Conservation (phyloP, 2,329 filamentous ascomycete species). For the Fusarium sp. region DNA sequence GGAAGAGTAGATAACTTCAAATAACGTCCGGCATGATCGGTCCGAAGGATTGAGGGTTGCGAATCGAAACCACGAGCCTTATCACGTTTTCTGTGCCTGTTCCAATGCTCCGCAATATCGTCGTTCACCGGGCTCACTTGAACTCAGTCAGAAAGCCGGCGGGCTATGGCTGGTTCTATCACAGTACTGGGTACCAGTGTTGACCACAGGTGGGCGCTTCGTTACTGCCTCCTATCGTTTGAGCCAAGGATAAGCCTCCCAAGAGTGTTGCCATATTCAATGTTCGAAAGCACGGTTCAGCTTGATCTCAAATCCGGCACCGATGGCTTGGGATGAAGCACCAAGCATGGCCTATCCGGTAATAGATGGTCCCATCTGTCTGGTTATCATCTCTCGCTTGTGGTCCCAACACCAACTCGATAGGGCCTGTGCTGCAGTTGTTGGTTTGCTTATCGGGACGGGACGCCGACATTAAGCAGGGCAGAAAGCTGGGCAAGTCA, state of each 20-base stretch:
- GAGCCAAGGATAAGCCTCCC: not conserved
- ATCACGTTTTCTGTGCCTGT: slow-evolving; percentile 16
- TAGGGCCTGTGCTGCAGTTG: slow-evolving; percentile 7
- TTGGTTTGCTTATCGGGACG: slow-evolving; percentile 17
- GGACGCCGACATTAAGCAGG: slow-evolving; percentile 10
- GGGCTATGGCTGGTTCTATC: not conserved
- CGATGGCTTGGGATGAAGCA: not conserved
- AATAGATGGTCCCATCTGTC: not conserved
- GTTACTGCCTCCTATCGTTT: slow-evolving; percentile 6
- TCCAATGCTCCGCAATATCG: slow-evolving; percentile 4
- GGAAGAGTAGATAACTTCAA: slow-evolving; percentile 3
- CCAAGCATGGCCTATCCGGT: not conserved
- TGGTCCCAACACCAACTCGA: slow-evolving; percentile 2
- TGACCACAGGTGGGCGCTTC: not conserved
- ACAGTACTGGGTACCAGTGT: not conserved
- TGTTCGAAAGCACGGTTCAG: not conserved
- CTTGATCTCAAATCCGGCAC: not conserved
- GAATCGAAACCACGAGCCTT: slow-evolving; percentile 8
- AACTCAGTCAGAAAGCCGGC: not conserved
- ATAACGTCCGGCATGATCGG: not conserved
- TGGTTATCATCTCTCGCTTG: slow-evolving; percentile 12
- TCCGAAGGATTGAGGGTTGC: not conserved
- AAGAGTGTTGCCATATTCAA: not conserved
- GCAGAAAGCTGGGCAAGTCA: not conserved
- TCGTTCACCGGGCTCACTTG: slow-evolving; percentile 1